These are phyloP conservation scores for Lasiodiplodia gonubiensis DNA, from an alignment of 2,329 filamentous ascomycete species.

Conservation along the genomic window DNA sequence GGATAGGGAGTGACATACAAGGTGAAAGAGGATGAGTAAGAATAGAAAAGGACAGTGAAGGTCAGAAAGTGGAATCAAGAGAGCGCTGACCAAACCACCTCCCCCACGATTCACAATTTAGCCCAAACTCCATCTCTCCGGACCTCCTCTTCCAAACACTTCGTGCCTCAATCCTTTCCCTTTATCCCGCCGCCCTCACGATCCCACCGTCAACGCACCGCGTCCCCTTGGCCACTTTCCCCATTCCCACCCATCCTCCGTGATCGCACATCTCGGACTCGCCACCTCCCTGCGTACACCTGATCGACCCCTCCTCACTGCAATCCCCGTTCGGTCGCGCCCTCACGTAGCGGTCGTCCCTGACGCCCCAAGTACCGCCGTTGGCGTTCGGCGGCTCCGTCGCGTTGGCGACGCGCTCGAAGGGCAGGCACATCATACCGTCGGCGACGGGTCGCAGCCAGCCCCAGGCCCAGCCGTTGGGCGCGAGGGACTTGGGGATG, in stretches of 20 bases:
- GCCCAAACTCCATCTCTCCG: background rate
- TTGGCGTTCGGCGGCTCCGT: background rate
- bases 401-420: constrained; percentile 22
- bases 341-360: constrained; percentile 42
- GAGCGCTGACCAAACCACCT: no score
- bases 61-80: no score
- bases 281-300: constrained; percentile 30
- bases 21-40: no score
- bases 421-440: constrained; percentile 46
- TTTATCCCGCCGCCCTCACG: background rate
- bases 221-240: constrained; percentile 28
- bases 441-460: constrained; percentile 39
- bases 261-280: constrained; percentile 25
- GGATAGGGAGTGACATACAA: no score
- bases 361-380: constrained; percentile 32
- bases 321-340: constrained; percentile 39
- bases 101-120: no score
- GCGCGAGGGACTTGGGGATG: background rate
- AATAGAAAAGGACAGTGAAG: no score
- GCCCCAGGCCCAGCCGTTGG: constrained; percentile 39
- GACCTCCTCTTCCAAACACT: background rate
- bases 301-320: constrained; percentile 31
- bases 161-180: no score
- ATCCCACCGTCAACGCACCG: constrained; percentile 23
- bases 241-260: constrained; percentile 29